phyloP scores from a whole-genome alignment of 192 early-diverging fungal genomes.

The Linnemannia schmuckeri region DNA sequence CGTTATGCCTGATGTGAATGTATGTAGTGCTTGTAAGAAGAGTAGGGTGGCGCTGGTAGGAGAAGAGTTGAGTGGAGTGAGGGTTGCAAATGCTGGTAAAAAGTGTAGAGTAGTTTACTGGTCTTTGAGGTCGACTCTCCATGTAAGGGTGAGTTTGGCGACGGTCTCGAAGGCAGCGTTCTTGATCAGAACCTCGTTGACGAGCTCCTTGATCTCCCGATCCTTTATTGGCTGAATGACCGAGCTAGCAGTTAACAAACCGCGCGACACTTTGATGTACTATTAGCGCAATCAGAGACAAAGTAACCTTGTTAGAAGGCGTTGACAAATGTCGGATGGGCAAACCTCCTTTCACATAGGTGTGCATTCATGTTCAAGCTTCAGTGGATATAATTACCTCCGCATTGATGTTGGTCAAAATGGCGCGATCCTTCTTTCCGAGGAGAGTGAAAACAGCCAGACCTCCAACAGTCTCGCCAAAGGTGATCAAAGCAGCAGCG shows the following conservation, averaged over 20 bases:
- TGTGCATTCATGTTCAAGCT: neutral
- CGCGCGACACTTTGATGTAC: constrained; percentile 52
- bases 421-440: constrained; percentile 64
- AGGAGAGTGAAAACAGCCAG: constrained; percentile 63
- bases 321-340: neutral
- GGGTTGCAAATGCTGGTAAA: neutral
- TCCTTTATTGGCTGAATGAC: constrained; percentile 45
- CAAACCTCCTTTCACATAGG: neutral
- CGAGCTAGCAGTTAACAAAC: constrained; percentile 50
- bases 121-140: constrained; percentile 59
- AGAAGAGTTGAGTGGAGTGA: neutral
- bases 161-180: constrained; percentile 64
- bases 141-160: constrained; percentile 59
- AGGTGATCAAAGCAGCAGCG: constrained; percentile 65
- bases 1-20: neutral
- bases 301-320: neutral
- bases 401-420: constrained; percentile 61
- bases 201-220: constrained; percentile 45
- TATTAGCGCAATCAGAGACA: neutral
- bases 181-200: constrained; percentile 63
- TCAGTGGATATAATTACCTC: constrained; percentile 50
- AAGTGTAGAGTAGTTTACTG: constrained; percentile 7
- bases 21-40: neutral
- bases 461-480: constrained; percentile 69
- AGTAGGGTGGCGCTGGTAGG: neutral